Conservation (phyloP, 345 rosid genomes). For the Populus ilicifolia region DNA sequence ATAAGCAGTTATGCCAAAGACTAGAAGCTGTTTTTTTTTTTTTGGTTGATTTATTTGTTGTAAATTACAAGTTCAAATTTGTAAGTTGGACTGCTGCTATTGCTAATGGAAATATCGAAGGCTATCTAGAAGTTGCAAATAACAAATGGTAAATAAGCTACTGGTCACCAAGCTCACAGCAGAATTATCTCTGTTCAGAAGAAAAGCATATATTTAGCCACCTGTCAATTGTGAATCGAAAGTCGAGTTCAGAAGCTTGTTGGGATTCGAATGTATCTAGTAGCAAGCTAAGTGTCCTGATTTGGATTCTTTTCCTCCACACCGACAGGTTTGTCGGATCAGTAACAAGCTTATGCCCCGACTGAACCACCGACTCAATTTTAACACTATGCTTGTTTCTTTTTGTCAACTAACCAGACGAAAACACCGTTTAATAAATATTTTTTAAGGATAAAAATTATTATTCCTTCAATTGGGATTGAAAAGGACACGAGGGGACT, state of each 20-base stretch:
- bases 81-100: neutral
- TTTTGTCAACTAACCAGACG: neutral
- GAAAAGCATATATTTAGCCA: too few species aligned
- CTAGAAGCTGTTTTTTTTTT: neutral
- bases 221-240: too few species aligned
- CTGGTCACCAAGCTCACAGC: neutral
- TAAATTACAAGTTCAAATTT: conserved; percentile 21
- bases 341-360: too few species aligned
- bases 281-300: too few species aligned
- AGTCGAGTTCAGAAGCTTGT: too few species aligned
- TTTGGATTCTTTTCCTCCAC: too few species aligned
- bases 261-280: too few species aligned
- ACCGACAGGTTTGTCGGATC: too few species aligned
- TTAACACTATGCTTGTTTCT: neutral
- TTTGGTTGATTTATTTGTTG: conserved; percentile 15
- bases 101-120: neutral
- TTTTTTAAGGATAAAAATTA: neutral
- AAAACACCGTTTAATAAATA: neutral
- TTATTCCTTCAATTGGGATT: neutral
- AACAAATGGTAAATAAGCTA: neutral
- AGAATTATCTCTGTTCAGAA: neutral
- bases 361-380: neutral
- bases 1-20: conserved; percentile 2
- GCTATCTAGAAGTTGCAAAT: neutral
- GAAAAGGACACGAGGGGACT: neutral